A percentile compares a stretch with the other conserved stretches of the same genome.
phyloP scores from a whole-genome alignment of 192 early-diverging fungal species.

The Podila verticillata region DNA sequence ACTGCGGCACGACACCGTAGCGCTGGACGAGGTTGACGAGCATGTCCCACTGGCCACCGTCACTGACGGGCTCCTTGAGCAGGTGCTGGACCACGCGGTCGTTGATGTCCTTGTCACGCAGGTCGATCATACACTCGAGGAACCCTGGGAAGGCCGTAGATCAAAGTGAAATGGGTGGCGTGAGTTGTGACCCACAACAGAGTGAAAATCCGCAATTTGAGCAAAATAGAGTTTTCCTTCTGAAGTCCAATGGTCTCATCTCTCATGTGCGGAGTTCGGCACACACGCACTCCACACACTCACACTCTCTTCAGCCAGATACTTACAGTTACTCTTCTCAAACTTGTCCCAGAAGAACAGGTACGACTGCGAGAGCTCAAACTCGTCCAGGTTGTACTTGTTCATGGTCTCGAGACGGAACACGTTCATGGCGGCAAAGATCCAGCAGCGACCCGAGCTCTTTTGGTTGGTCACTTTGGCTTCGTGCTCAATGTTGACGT shows the following conservation, averaged over 20 bases:
- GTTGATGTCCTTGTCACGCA: conserved; percentile 67
- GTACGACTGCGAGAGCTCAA: conserved; percentile 82
- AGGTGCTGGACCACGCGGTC: conserved; percentile 77
- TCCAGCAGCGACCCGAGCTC: conserved; percentile 82
- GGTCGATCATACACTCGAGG: conserved; percentile 77
- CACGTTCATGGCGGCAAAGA: conserved; percentile 84
- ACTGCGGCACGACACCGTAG: conserved; percentile 80
- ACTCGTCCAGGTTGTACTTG: conserved; percentile 80
- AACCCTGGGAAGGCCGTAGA: too few species aligned
- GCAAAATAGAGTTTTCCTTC: neutral
- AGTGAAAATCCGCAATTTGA: too few species aligned
- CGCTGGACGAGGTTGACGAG: conserved; percentile 78
- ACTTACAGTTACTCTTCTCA: conserved; percentile 80
- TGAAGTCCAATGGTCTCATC: too few species aligned
- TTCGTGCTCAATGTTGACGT: conserved; percentile 64
- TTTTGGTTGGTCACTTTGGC: conserved; percentile 75
- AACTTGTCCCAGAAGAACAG: conserved; percentile 84
- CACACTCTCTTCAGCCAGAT: too few species aligned
- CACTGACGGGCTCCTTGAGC: conserved; percentile 70
- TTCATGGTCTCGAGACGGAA: conserved; percentile 74
- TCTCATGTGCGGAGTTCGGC: too few species aligned
- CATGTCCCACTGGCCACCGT: conserved; percentile 87
- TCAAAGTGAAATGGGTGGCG: too few species aligned
- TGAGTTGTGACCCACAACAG: too few species aligned
- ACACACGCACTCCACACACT: too few species aligned